Percentiles rank a stretch among this genome's conserved stretches.
Conservation (phyloP, 139 green algal species). For the Chlamydomonas sp. region DNA sequence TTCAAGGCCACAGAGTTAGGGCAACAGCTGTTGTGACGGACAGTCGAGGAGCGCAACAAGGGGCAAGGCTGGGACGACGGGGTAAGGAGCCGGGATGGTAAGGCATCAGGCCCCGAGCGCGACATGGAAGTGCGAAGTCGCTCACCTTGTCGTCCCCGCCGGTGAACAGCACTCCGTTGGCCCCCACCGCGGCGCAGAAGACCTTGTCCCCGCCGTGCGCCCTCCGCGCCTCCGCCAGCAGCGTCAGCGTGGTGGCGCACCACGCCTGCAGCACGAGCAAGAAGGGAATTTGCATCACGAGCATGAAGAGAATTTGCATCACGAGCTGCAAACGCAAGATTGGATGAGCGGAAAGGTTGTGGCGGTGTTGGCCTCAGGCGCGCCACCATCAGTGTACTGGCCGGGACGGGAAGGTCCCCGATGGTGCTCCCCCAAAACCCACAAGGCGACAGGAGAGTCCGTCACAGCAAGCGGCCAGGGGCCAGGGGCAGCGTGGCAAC, state of each 20-base stretch:
- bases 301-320: background rate
- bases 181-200: conserved; percentile 56
- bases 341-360: no score
- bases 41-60: no score
- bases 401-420: background rate
- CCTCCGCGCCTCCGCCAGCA: conserved; percentile 55
- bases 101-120: background rate
- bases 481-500: background rate
- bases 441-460: no score
- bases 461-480: no score
- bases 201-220: conserved; percentile 73
- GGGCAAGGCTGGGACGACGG: no score
- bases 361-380: no score
- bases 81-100: background rate
- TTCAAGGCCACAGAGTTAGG: no score
- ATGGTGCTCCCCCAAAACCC: background rate
- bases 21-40: no score
- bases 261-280: conserved; percentile 50
- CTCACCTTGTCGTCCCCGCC: conserved; percentile 76
- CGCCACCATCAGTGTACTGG: background rate
- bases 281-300: background rate
- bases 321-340: no score
- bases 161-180: conserved; percentile 74
- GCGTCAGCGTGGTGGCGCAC: conserved; percentile 63
- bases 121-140: background rate